Evolutionary conservation across 2,329 filamentous ascomycete genomes (phyloP).

Genomic region (Monosporascus ibericus): DNA sequence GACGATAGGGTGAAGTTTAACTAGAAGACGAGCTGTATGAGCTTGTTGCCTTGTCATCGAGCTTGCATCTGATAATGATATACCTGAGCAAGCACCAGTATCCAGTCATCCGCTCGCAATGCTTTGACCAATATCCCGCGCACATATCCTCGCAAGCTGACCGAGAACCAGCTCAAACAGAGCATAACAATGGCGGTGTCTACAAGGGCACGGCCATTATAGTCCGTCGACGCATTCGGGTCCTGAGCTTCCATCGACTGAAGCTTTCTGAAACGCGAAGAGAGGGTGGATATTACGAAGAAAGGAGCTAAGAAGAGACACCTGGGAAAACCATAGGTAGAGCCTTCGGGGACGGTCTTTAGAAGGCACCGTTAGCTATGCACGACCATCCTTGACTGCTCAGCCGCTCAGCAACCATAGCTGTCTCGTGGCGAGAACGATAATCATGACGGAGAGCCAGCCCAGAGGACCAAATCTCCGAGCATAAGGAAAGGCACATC

Average conservation of each 20-base stretch:
- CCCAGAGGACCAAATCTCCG: too few species aligned
- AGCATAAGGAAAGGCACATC: too few species aligned
- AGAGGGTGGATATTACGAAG: too few species aligned
- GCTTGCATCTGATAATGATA: conserved; percentile 4
- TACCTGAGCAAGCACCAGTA: conserved; percentile 46
- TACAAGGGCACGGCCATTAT: conserved; percentile 23
- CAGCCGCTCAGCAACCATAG: too few species aligned
- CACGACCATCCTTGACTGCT: too few species aligned
- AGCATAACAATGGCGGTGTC: conserved; percentile 31
- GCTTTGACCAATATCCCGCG: conserved; percentile 23
- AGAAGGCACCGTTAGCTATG: too few species aligned
- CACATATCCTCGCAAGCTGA: conserved; percentile 22
- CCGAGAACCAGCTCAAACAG: conserved; percentile 23
- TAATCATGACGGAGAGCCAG: too few species aligned
- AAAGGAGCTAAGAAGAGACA: too few species aligned
- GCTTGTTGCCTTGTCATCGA: conserved; percentile 1
- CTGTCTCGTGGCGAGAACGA: too few species aligned
- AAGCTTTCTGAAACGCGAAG: too few species aligned
- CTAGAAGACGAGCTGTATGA: conserved; percentile 21
- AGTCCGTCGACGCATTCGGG: conserved; percentile 23
- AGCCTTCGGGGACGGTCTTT: too few species aligned
- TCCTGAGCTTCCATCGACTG: conserved; percentile 24
- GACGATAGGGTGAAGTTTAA: conserved; percentile 42
- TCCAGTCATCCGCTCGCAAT: conserved; percentile 47
- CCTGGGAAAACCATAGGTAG: too few species aligned